These are phyloP conservation scores for Cucurbita moschata DNA, from an alignment of 306 rosid genomes.

Conservation along the genomic window DNA sequence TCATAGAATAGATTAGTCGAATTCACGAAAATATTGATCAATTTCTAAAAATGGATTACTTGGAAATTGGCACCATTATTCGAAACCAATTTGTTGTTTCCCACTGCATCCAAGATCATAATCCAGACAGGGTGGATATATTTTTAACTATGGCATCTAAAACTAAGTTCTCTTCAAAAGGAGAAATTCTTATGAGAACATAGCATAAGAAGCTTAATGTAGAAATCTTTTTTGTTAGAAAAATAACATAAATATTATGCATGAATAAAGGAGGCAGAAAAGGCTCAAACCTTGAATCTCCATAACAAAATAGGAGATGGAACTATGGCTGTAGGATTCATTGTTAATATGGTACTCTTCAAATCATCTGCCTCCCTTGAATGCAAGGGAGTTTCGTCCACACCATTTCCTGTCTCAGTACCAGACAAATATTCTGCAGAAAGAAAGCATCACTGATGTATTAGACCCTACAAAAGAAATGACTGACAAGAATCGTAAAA, in stretches of 20 bases:
- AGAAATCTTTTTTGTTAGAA: background rate
- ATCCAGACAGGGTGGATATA: background rate
- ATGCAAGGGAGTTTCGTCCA: slow-evolving; percentile 44
- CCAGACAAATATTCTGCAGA: slow-evolving; percentile 21
- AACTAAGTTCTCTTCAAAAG: background rate
- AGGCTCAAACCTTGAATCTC: slow-evolving; percentile 70
- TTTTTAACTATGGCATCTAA: background rate
- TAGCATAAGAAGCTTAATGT: background rate
- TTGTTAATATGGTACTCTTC: slow-evolving; percentile 29
- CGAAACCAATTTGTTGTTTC: background rate
- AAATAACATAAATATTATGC: background rate
- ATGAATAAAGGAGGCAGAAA: background rate
- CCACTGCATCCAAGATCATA: background rate
- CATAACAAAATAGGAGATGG: slow-evolving; percentile 78
- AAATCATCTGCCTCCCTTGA: slow-evolving; percentile 29
- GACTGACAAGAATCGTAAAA: background rate
- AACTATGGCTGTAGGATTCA: slow-evolving; percentile 34
- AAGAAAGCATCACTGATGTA: slow-evolving; percentile 5
- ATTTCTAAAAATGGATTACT: background rate
- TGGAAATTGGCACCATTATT: background rate
- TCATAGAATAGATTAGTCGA: background rate
- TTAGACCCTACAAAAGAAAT: background rate
- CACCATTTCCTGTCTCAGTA: slow-evolving; percentile 57
- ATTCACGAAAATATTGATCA: background rate
- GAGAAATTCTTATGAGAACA: background rate